phyloP scores from a whole-genome alignment of 148 eudicot genomes.

The Pharnaceum exiguum region DNA sequence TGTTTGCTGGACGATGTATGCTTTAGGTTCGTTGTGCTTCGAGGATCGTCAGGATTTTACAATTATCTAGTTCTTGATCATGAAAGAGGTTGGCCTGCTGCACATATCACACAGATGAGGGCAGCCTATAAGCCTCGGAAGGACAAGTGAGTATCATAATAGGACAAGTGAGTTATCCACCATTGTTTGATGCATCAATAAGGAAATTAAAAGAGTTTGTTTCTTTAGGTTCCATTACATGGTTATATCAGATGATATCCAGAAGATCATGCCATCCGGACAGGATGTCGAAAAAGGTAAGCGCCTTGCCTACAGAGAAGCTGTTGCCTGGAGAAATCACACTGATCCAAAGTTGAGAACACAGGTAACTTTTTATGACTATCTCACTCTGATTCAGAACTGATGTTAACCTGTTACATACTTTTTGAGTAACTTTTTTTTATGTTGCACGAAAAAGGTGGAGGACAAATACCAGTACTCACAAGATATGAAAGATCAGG shows the following conservation, averaged over 20 bases:
- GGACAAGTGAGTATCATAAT: slow-evolving; percentile 13
- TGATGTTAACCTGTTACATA: not conserved
- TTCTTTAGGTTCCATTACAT: slow-evolving; percentile 53
- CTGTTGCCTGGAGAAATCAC: slow-evolving; percentile 51
- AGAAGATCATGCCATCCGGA: slow-evolving; percentile 58
- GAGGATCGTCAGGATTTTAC: slow-evolving; percentile 23
- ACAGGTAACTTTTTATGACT: slow-evolving; percentile 34
- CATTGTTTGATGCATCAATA: not conserved
- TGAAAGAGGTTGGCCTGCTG: slow-evolving; percentile 14
- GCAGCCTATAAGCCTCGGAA: slow-evolving; percentile 11
- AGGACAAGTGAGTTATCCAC: not conserved
- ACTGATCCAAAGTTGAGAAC: slow-evolving; percentile 30
- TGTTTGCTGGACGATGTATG: not conserved
- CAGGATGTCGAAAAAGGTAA: slow-evolving; percentile 39
- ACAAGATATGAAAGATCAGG: slow-evolving; percentile 45
- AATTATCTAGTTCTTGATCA: slow-evolving; percentile 19
- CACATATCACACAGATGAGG: slow-evolving; percentile 14
- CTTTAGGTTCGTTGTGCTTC: slow-evolving; percentile 24
- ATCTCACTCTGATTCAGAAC: not conserved
- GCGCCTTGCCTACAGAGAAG: slow-evolving; percentile 53
- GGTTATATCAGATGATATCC: slow-evolving; percentile 61
- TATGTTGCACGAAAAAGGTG: slow-evolving; percentile 26
- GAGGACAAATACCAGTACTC: slow-evolving; percentile 69
- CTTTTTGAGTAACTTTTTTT: not conserved
- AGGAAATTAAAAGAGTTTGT: not conserved